Base-by-base conservation (phyloP, 2,329 filamentous ascomycete species). In the Arthrobotrys sinensis region DNA sequence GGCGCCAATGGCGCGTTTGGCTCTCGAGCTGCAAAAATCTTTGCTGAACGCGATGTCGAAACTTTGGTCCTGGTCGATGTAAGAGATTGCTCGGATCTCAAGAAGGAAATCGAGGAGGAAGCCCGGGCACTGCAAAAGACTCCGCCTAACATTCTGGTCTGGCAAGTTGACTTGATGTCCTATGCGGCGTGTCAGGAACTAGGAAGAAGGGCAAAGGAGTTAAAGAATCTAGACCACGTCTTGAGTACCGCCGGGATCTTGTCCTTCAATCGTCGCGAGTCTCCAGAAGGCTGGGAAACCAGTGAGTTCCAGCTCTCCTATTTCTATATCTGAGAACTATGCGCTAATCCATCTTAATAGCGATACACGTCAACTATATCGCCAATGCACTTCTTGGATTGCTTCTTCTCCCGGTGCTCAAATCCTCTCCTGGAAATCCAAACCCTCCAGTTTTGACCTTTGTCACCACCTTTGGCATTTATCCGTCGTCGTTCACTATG, bases 231-330 rank as follows among this genome's bases (percentile, higher is more conserved):
- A 1, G 84, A 85, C 34, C 84, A 85, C 78, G 84, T 83, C 14
- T 77, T 85, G 76, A 80, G 85, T 81, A 84, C 84, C 0, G 84
- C 84, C 7, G 84, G 84, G 0, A 84, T 85, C n/a, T 80, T 85
- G 2, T 79, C 84, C 19, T 85, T 85, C 19, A 78, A 84, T 24
- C 83, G 83, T 40, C 82, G 82, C 71, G 82, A 83, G 65, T 85
- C 84, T 6, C 83, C 84, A 4, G 84, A 85, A 70, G 84, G 84
- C 48, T 85, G 84, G 84, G 84, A 85, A 81, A 84, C 83, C 0
- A 83, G 83, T 83, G 70, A 81, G 83, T 81, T 19, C 12, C 16
- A 2, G 2, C 24, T 43, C 11, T 28, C 46, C 34, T 53, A 24
- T 5, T 12, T 8, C 38, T 24, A 14, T 45, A 4, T 14, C 60